These are phyloP conservation scores for Cymbopogon flexuosus DNA, from an alignment of 202 grass and related monocot species.

Conservation along the genomic window DNA sequence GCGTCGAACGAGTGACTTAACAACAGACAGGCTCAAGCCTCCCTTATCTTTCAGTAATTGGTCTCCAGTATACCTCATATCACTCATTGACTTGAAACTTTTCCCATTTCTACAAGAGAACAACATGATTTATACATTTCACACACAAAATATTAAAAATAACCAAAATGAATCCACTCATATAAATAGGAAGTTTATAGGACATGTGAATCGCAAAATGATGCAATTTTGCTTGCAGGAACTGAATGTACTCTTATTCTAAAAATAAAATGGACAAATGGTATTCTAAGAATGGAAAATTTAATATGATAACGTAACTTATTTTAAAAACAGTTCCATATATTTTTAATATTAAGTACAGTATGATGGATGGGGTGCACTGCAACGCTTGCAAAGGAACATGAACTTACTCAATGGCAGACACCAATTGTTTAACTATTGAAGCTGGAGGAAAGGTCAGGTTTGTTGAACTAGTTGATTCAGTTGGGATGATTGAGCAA, in stretches of 20 bases:
- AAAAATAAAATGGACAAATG: not conserved
- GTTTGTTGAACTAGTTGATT: conserved; percentile 40
- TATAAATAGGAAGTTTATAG: not conserved
- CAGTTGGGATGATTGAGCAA: conserved; percentile 2
- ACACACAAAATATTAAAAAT: not conserved
- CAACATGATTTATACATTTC: not conserved
- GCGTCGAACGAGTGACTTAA: conserved; percentile 87
- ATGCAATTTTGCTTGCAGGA: not conserved
- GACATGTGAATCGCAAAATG: conserved; percentile 8
- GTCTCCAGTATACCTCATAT: conserved; percentile 54
- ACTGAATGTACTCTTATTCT: not conserved
- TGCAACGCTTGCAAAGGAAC: conserved; percentile 8
- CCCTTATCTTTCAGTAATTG: conserved; percentile 70
- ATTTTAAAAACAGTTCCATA: not conserved
- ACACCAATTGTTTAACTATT: conserved; percentile 65
- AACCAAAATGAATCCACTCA: not conserved
- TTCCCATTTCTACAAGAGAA: conserved; percentile 53
- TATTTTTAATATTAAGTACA: not conserved
- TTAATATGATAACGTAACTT: not conserved
- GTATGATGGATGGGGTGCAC: not conserved
- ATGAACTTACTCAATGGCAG: conserved; percentile 76
- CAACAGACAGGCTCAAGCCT: conserved; percentile 73
- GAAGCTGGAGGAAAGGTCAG: conserved; percentile 54
- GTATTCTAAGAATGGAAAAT: not conserved
- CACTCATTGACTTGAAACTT: conserved; percentile 70